phyloP scores from a whole-genome alignment of 495 filamentous ascomycete species.

The Evernia prunastri region DNA sequence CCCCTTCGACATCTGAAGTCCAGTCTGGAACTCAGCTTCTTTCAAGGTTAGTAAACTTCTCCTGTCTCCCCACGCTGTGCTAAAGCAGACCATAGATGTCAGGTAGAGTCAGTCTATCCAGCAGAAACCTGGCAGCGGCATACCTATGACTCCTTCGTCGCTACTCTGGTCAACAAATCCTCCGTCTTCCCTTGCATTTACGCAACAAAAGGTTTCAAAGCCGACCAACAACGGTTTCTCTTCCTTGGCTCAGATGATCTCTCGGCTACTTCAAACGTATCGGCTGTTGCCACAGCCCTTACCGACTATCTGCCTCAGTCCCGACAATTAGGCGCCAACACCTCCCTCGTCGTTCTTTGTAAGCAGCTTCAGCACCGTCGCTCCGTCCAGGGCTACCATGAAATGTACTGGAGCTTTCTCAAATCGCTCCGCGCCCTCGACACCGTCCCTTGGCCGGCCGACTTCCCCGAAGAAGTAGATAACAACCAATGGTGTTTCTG shows the following conservation, averaged over 20 bases:
- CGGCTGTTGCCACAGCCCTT: not conserved
- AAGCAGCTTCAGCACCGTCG: not conserved
- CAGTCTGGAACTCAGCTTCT: no score
- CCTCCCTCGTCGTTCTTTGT: not conserved
- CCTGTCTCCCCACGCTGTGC: no score
- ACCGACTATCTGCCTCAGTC: not conserved
- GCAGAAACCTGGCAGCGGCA: no score
- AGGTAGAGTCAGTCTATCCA: no score
- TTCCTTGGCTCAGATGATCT: not conserved
- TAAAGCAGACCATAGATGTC: no score
- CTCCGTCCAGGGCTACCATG: not conserved
- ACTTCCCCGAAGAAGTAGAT: not conserved
- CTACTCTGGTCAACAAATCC: no score
- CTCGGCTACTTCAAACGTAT: not conserved
- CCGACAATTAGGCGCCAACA: not conserved
- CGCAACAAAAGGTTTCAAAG: not conserved
- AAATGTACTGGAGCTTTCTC: not conserved
- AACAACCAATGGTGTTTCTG: not conserved
- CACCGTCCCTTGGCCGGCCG: not conserved
- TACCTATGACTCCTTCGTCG: no score
- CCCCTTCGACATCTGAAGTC: no score
- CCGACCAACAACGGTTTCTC: not conserved
- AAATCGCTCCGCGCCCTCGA: not conserved
- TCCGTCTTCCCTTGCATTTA: not conserved
- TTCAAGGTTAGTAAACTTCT: no score